phyloP scores from a whole-genome alignment of 768 basidiomycete species.

The Tylopilus intermedius region DNA sequence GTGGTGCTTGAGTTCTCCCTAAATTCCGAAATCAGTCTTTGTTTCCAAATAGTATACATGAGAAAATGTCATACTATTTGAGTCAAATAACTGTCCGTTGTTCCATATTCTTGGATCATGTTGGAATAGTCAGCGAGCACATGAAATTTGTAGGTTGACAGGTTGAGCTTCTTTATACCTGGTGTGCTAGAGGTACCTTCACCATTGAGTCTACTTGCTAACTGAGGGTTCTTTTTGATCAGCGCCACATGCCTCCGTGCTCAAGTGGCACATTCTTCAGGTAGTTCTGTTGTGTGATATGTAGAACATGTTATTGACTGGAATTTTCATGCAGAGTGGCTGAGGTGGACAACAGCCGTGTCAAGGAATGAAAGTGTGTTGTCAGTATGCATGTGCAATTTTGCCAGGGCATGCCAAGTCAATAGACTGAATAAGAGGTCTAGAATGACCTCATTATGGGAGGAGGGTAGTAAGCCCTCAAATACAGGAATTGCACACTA shows the following conservation, averaged over 20 bases:
- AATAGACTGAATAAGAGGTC: conserved; percentile 9
- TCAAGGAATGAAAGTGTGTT: background rate
- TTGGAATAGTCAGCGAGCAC: background rate
- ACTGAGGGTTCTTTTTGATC: too few species aligned
- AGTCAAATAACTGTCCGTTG: background rate
- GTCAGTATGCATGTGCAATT: background rate
- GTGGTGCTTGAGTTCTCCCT: conserved; percentile 37
- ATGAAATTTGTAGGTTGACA: background rate
- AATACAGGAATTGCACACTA: background rate
- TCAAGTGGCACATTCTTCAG: too few species aligned
- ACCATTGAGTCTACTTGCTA: background rate
- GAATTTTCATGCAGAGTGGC: background rate
- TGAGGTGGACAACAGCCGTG: too few species aligned
- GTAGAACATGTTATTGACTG: background rate
- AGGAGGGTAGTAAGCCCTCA: background rate
- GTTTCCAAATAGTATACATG: too few species aligned
- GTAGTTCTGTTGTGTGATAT: too few species aligned
- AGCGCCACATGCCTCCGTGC: too few species aligned
- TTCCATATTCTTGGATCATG: background rate
- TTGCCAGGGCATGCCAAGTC: background rate
- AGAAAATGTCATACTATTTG: background rate
- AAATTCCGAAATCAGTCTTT: too few species aligned
- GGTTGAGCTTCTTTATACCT: background rate
- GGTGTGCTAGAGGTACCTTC: too few species aligned
- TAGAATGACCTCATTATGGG: conserved; percentile 8